Evolutionary conservation across 2,329 filamentous ascomycete species (phyloP), one percentile per base, ranked within the genome.

Genomic region (Sarocladium strictum): DNA sequence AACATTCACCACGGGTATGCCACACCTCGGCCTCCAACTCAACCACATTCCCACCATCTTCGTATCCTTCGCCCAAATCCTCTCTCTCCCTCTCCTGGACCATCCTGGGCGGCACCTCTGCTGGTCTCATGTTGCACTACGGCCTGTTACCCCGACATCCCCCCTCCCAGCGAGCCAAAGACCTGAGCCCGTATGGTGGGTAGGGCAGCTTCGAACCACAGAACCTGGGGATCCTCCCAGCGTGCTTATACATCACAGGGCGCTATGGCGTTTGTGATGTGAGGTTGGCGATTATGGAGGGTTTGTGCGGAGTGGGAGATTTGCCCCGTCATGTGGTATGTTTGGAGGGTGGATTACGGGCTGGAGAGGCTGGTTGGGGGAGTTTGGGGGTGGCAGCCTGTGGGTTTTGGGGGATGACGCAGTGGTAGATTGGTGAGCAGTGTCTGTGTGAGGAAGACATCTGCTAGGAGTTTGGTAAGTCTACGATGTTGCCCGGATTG

Each of bases 131-230:
- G 50, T 35, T 58, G n/a, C 58, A 59, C 29, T 61, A 58, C 54
- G 60, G 57, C 41, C 51, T 59, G 15, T 41, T 54, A n/a, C 4
- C 21, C 54, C 33, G 56, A 53, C 55, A 53, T 60, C 52, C 57
- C 58, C 23, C 55, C 58, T n/a, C n/a, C n/a, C n/a, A n/a, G n/a
- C 35, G 53, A 59, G 21, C 59, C 61, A 38, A 55, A 60, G 58
- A 56, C 57, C 26, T 58, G 54, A n/a, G 57, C 7, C 54, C 29
- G 57, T 57, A 21, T 57, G 57, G 58, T 56, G 57, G 45, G 58
- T 53, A n/a, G 58, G 58, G 14, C 54, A 59, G 21, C 58, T 58
- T n/a, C 60, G 61, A 43, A 61, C 56, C n/a, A 29, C 54, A 58
- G 23, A 57, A 29, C 40, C 57, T 61, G 1, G 57, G 58, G 40